Evolutionary conservation across 495 filamentous ascomycete genomes (phyloP).

Genomic region (Margaritispora aquatica): DNA sequence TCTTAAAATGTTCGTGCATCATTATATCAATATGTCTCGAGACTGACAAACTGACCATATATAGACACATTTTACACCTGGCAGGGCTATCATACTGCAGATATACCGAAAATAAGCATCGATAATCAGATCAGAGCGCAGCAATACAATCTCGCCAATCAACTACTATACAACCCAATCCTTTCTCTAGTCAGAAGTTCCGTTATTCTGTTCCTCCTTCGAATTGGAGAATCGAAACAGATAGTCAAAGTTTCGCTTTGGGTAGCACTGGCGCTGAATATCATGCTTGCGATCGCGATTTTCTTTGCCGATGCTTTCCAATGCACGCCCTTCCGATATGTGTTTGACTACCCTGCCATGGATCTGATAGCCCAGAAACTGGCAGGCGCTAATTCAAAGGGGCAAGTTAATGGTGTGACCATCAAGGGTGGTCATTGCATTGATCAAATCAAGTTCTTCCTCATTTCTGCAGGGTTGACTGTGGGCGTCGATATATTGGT

Average conservation of each 20-base stretch:
- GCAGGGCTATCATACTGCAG: background rate
- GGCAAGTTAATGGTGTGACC: background rate
- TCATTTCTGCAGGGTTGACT: slow-evolving; percentile 36
- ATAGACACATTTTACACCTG: slow-evolving; percentile 5
- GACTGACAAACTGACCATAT: too few species aligned
- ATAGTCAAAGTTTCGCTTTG: slow-evolving; percentile 26
- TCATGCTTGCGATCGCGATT: slow-evolving; percentile 35
- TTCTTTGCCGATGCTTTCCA: slow-evolving; percentile 46
- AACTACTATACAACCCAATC: slow-evolving; percentile 45
- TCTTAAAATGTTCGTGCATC: background rate
- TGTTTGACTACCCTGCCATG: slow-evolving; percentile 29
- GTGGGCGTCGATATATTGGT: slow-evolving; percentile 42
- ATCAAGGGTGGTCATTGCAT: slow-evolving; percentile 37
- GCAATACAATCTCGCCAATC: slow-evolving; percentile 33
- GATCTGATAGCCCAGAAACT: background rate
- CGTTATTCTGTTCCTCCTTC: slow-evolving; percentile 45
- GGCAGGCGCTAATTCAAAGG: background rate
- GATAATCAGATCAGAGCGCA: slow-evolving; percentile 3
- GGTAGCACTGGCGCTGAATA: slow-evolving; percentile 34
- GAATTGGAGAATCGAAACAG: slow-evolving; percentile 29
- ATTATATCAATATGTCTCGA: too few species aligned
- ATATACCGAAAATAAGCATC: slow-evolving; percentile 3
- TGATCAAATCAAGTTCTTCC: slow-evolving; percentile 34
- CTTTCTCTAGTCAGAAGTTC: slow-evolving; percentile 46
- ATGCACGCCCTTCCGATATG: slow-evolving; percentile 39